These are phyloP conservation scores for Stemphylium beticola DNA, from an alignment of 2,329 filamentous ascomycete species.

Conservation along the genomic window DNA sequence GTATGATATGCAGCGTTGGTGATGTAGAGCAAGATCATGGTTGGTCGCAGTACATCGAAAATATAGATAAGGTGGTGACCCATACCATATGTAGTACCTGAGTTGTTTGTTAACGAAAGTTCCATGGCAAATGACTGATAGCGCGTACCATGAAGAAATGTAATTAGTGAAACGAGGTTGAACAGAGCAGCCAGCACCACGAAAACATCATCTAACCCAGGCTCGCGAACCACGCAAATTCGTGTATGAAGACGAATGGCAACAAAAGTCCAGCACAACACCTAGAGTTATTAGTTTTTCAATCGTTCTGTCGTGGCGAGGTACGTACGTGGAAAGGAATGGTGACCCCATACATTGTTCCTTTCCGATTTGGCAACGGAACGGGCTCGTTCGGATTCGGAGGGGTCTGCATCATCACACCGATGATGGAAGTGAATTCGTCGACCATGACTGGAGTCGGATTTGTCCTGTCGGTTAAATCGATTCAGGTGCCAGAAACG, in stretches of 20 bases:
- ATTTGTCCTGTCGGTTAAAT: neutral
- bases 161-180: conserved; percentile 28
- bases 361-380: conserved; percentile 28
- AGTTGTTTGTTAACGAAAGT: conserved; percentile 5
- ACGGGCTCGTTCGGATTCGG: conserved; percentile 32
- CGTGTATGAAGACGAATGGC: conserved; percentile 36
- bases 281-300: conserved; percentile 21
- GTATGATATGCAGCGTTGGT: conserved; percentile 36
- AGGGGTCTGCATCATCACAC: conserved; percentile 24
- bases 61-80: conserved; percentile 38
- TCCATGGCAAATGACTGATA: neutral
- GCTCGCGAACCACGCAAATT: conserved; percentile 32
- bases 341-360: conserved; percentile 34
- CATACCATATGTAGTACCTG: conserved; percentile 36
- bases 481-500: neutral
- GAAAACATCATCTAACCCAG: conserved; percentile 45
- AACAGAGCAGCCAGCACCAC: conserved; percentile 36
- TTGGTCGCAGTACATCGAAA: conserved; percentile 12
- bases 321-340: conserved; percentile 37
- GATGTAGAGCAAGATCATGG: conserved; percentile 35
- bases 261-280: conserved; percentile 35
- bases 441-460: conserved; percentile 3
- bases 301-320: neutral
- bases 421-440: conserved; percentile 20
- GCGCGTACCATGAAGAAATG: conserved; percentile 28